phyloP scores from a whole-genome alignment of 164 flowering plant species.

The Piper longum region DNA sequence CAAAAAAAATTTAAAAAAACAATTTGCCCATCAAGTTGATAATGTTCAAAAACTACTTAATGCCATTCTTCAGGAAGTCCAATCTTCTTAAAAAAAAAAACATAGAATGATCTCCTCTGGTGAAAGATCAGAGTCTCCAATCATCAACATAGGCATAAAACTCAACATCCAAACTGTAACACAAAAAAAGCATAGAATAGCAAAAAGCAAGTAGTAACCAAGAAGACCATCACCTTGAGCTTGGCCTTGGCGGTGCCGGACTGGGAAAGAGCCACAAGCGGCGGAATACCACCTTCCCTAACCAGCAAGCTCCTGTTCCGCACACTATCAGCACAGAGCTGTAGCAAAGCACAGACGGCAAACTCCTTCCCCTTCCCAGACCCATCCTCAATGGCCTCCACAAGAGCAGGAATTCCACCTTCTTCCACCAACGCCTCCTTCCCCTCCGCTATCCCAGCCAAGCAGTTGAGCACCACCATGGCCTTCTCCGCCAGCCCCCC shows the following conservation, averaged over 20 bases:
- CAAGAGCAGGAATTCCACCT: constrained; percentile 75
- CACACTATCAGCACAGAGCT: constrained; percentile 52
- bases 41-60: too few species aligned
- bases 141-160: background rate
- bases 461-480: constrained; percentile 77
- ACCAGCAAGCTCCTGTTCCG: constrained; percentile 62
- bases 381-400: constrained; percentile 87
- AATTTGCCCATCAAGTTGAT: too few species aligned
- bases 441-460: constrained; percentile 61
- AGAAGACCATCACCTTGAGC: constrained; percentile 49
- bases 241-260: constrained; percentile 66
- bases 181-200: background rate
- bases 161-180: background rate
- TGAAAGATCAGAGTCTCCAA: background rate
- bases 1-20: too few species aligned
- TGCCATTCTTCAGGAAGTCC: too few species aligned
- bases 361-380: constrained; percentile 82
- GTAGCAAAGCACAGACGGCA: constrained; percentile 70
- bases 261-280: constrained; percentile 81
- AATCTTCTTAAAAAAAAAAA: too few species aligned
- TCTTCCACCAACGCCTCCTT: constrained; percentile 63
- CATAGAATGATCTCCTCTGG: too few species aligned
- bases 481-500: constrained; percentile 85
- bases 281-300: constrained; percentile 93
- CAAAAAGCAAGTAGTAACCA: background rate